Evolutionary conservation across 2,329 filamentous ascomycete species (phyloP), one percentile per base, ranked within the genome.

Genomic region (Aspergillus sp.): DNA sequence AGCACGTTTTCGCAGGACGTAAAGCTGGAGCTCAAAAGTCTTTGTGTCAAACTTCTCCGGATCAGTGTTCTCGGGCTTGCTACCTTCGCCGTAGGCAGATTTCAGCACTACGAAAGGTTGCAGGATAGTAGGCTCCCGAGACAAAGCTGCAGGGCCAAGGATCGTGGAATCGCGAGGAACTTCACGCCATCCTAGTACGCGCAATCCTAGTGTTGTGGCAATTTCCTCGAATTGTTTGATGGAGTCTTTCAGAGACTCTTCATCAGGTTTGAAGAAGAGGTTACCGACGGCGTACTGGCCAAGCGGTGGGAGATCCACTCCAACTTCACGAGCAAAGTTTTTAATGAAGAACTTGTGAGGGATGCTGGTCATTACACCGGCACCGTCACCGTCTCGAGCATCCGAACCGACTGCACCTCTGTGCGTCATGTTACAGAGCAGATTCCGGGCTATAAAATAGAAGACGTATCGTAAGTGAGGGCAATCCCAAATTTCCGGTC

Each of bases 391-490:
- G 75, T 99, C 95, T 82, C 95, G 90, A 72, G 92, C 92, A 82
- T 99, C 95, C 60, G 95, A 98, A 68, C 95, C 95, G 69, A 98
- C 93, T 64, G 95, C 95, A 83, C 95, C 95, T 76, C 95, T 90
- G 83, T 99, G 95, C 83, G 95, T 98, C 95, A 99, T 99, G 85
- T 99, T 98, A 84, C 95, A 99, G 63, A 99, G 87, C 62, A 99
- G 84, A 78, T 93, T 96, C 66, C 91, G 90, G 66, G 93, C 91
- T 95, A 68, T 45, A 9, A 9, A 9, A 11, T 11, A 60, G 33
- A 63, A 39, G 12, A 40, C 48, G 44, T 8, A 57, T 62, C 58
- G 73, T 81, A 66, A 79, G 74, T 58, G 51, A 17, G 11, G 3
- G 12, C 6, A 9, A 6, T 39, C 19, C 9, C 4, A 35, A 6